Conservation (phyloP, 2,329 filamentous ascomycete genomes). For the Stachybotrys chlorohalonatus region DNA sequence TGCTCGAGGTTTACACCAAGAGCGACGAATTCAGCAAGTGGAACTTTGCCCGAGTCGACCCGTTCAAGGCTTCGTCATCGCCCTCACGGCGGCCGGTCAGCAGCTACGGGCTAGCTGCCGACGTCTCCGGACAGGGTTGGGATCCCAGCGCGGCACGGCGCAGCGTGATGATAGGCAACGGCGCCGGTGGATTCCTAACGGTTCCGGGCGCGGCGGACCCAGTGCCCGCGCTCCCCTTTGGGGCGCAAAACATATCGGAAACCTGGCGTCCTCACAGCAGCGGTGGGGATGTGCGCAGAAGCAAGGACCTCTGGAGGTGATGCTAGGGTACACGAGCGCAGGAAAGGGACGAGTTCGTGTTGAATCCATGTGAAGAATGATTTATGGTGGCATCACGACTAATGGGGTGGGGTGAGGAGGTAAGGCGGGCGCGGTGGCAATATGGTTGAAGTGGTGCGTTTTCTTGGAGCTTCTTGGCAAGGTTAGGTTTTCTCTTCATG, state of each 20-base stretch:
- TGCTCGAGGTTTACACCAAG: slow-evolving; percentile 52
- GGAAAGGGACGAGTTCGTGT: not conserved
- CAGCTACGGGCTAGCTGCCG: slow-evolving; percentile 48
- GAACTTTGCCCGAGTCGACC: slow-evolving; percentile 45
- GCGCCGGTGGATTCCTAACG: slow-evolving; percentile 42
- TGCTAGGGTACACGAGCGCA: not conserved
- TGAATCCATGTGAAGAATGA: not conserved
- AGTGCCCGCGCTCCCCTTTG: not conserved
- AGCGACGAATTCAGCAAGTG: slow-evolving; percentile 48
- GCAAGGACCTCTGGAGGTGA: slow-evolving; percentile 34
- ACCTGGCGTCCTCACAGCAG: slow-evolving; percentile 28
- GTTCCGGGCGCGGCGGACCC: slow-evolving; percentile 27
- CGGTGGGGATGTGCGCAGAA: slow-evolving; percentile 26
- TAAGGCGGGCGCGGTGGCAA: not conserved
- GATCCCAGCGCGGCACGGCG: slow-evolving; percentile 41
- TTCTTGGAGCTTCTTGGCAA: no score
- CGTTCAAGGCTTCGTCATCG: slow-evolving; percentile 15
- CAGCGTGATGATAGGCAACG: slow-evolving; percentile 45
- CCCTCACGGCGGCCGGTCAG: slow-evolving; percentile 36
- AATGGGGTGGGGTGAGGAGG: not conserved
- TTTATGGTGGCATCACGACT: not conserved
- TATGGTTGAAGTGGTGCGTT: not conserved
- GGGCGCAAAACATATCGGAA: slow-evolving; percentile 10
- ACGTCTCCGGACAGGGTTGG: slow-evolving; percentile 39
- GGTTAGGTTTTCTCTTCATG: no score